Evolutionary conservation across 2,329 filamentous ascomycete species (phyloP).

Genomic region (Venturia carpophila): DNA sequence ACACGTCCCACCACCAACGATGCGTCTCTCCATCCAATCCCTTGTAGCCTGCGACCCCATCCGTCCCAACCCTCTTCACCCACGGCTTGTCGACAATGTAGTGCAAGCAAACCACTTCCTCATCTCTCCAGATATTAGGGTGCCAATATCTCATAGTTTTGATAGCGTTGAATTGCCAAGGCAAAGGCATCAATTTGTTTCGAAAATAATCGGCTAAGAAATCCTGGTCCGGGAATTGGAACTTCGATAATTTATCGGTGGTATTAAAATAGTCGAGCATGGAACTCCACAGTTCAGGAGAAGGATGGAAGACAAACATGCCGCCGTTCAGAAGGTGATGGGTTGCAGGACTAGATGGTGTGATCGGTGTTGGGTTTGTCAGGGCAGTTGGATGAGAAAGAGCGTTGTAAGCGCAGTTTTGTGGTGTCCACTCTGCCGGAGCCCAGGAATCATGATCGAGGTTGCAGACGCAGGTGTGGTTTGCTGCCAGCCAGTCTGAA

Average conservation of each 20-base stretch:
- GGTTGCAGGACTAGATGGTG: conserved; percentile 29
- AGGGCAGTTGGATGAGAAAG: conserved; percentile 32
- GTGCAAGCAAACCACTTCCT: conserved; percentile 41
- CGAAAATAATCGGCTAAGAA: conserved; percentile 45
- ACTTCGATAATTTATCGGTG: conserved; percentile 32
- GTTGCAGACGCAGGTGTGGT: conserved; percentile 47
- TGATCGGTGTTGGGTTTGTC: conserved; percentile 30
- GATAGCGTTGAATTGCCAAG: conserved; percentile 46
- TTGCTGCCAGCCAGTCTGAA: conserved; percentile 39
- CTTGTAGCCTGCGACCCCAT: conserved; percentile 41
- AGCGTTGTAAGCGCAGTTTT: conserved; percentile 44
- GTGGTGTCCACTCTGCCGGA: conserved; percentile 38
- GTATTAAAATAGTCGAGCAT: conserved; percentile 37
- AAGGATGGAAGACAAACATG: conserved; percentile 44
- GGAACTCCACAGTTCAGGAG: conserved; percentile 30
- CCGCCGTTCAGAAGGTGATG: conserved; percentile 45
- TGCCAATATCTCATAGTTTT: conserved; percentile 50
- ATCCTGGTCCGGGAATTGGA: conserved; percentile 48
- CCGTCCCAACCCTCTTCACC: conserved; percentile 36
- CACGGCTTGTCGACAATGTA: conserved; percentile 52
- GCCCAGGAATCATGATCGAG: conserved; percentile 45
- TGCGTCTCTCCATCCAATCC: conserved; percentile 46
- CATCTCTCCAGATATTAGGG: conserved; percentile 43
- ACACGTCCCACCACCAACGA: conserved; percentile 46
- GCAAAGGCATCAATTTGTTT: conserved; percentile 37